Percentiles rank a stretch among this genome's conserved stretches.
Evolutionary conservation across 1,139 yeast species (phyloP).

Genomic region (Hanseniaspora sp.): DNA sequence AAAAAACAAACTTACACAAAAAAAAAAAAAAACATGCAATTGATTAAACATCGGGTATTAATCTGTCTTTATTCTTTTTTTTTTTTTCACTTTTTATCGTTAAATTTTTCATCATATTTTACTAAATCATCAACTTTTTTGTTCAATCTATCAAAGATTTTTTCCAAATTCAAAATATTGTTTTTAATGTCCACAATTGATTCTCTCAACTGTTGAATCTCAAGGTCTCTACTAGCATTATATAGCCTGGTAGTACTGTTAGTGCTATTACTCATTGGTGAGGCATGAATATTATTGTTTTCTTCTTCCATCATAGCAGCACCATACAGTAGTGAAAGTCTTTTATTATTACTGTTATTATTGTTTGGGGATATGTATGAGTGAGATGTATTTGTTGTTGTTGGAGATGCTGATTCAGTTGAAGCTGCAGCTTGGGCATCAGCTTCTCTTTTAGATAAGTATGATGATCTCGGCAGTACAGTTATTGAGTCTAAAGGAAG

Average conservation of each 20-base stretch:
- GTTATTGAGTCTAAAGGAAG: conserved; percentile 20
- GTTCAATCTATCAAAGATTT: background rate
- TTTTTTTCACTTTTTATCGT: too few relatives aligned
- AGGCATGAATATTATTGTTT: background rate
- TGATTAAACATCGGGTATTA: too few relatives aligned
- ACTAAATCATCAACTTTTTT: background rate
- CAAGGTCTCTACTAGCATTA: conserved; percentile 5
- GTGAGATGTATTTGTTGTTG: background rate
- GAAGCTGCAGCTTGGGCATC: conserved; percentile 5
- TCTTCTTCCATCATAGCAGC: conserved; percentile 13
- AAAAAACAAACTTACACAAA: too few relatives aligned
- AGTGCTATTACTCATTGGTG: background rate
- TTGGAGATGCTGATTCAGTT: conserved; percentile 6
- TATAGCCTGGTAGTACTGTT: background rate
- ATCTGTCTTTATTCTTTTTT: too few relatives aligned
- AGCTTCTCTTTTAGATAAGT: conserved; percentile 8
- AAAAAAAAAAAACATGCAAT: too few relatives aligned
- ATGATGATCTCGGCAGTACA: conserved; percentile 24
- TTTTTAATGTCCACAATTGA: conserved; percentile 1
- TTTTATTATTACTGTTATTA: conserved; percentile 1
- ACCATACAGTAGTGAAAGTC: conserved; percentile 8
- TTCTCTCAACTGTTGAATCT: conserved; percentile 3
- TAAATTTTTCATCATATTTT: background rate
- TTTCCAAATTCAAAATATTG: conserved; percentile 1
- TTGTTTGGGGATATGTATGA: background rate